phyloP scores from a whole-genome alignment of 164 flowering plant genomes.

The Annona squamosa region DNA sequence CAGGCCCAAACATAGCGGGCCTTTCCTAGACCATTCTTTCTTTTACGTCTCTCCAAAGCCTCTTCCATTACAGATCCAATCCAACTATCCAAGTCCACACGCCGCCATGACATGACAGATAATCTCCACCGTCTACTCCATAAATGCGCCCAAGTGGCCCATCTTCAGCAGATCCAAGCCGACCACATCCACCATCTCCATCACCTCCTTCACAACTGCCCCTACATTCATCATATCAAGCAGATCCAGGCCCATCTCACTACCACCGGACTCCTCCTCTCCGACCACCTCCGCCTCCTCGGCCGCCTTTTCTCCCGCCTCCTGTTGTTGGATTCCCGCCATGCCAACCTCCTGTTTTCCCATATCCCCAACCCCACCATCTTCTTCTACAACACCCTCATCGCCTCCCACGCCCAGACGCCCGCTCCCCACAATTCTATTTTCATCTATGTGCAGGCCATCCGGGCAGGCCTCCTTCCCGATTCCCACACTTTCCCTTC shows the following conservation, averaged over 20 bases:
- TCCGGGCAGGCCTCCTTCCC: conserved; percentile 13
- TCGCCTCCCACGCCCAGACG: conserved; percentile 14
- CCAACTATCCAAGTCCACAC: too few species aligned
- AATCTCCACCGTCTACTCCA: too few species aligned
- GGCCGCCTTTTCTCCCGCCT: conserved; percentile 14
- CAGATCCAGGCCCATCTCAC: conserved; percentile 22
- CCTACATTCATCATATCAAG: conserved; percentile 15
- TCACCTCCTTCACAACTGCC: conserved; percentile 17
- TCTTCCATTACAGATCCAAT: too few species aligned
- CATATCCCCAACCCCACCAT: conserved; percentile 13
- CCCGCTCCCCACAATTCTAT: conserved; percentile 4
- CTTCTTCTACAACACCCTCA: conserved; percentile 22
- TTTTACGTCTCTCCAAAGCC: too few species aligned
- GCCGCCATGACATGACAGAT: too few species aligned
- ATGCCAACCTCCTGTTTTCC: conserved; percentile 16
- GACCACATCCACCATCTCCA: neutral
- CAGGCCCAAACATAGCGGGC: too few species aligned
- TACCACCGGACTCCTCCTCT: conserved; percentile 19
- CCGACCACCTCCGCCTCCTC: conserved; percentile 19
- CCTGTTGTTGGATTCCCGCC: conserved; percentile 4
- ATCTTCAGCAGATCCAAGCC: neutral
- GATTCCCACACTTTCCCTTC: conserved; percentile 22
- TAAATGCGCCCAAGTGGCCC: too few species aligned
- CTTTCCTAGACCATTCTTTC: too few species aligned
- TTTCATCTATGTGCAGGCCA: conserved; percentile 13